Base-by-base conservation (phyloP, 2,329 filamentous ascomycete genomes). In the Diaporthe helianthi region DNA sequence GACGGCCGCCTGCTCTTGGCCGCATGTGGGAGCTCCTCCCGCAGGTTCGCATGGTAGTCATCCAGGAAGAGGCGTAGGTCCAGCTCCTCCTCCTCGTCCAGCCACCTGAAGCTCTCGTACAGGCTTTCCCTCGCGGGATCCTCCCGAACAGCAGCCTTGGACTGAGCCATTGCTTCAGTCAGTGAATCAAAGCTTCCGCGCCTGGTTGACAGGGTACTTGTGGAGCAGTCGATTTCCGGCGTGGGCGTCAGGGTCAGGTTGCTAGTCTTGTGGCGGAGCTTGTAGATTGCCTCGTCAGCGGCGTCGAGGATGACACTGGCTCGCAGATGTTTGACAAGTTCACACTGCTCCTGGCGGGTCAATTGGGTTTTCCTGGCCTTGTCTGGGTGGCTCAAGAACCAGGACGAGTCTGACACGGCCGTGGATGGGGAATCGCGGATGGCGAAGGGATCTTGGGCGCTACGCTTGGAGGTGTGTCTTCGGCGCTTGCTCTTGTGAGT, bases 301-400 rank as follows among this genome's bases (percentile, higher is more conserved):
- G 76, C 76, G 75, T 79, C 76, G 36, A 78, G 73, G 29, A 79
- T 76, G 65, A 76, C 76, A 71, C 73, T 79, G 69, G 72, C 73
- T 64, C 84, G 83, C 41, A 81, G 80, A 65, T 85, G 83, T 67
- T 83, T 83, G 49, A 86, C 86, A 68, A 91, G 82, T 69, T 89
- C 79, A 52, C 86, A 80, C 74, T 91, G 91, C 79, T 96, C 92
- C 78, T 94, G 90, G 60, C 83, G 84, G 29, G 90, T 90, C 77
- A 94, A 91, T 71, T 92, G 87, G 73, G 87, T 88, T 73, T 88
- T 87, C 76, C 89, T 89, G 72, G 93, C 85, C 79, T 93, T 93
- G 72, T 92, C 88, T 24, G 93, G 92, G 51, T 94, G 83, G 26
- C 85, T 87, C 65, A 90, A 83, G 77, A 90, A 94, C 83, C 92